Evolutionary conservation across 306 rosid genomes (phyloP).

Genomic region (Malus sylvestris): DNA sequence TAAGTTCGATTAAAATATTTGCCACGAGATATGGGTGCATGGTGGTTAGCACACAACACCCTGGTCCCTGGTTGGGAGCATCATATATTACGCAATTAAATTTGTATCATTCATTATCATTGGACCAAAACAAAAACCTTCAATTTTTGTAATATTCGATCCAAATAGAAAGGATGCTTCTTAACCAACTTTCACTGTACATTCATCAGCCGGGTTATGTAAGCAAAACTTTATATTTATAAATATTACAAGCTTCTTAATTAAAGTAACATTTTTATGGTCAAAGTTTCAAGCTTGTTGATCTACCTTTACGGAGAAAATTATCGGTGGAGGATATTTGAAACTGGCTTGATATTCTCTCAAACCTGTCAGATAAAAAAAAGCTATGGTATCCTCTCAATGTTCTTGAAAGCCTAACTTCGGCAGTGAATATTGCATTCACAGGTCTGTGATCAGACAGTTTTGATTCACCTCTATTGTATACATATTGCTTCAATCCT

Average conservation of each 20-base stretch:
- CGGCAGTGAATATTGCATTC: constrained; percentile 53
- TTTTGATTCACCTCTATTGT: constrained; percentile 59
- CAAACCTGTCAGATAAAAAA: constrained; percentile 53
- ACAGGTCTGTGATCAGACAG: constrained; percentile 88
- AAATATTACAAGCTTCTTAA: background rate
- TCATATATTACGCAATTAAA: background rate
- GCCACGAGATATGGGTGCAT: background rate
- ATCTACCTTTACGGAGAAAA: constrained; percentile 22
- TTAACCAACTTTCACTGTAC: background rate
- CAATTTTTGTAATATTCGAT: background rate
- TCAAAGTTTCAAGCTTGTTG: constrained; percentile 36
- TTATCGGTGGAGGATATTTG: constrained; percentile 39
- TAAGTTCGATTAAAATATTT: background rate
- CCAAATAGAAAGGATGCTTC: background rate
- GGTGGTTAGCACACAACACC: background rate
- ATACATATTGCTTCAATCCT: constrained; percentile 56
- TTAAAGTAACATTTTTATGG: background rate
- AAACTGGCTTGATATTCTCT: constrained; percentile 31
- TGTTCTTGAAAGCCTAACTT: constrained; percentile 25
- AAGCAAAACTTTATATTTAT: background rate
- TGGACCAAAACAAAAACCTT: background rate
- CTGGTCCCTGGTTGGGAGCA: background rate
- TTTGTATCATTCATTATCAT: background rate
- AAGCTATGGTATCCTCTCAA: constrained; percentile 23
- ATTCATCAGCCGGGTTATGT: background rate